Evolutionary conservation across 768 basidiomycete genomes (phyloP).

Genomic region (Astraeus odoratus): DNA sequence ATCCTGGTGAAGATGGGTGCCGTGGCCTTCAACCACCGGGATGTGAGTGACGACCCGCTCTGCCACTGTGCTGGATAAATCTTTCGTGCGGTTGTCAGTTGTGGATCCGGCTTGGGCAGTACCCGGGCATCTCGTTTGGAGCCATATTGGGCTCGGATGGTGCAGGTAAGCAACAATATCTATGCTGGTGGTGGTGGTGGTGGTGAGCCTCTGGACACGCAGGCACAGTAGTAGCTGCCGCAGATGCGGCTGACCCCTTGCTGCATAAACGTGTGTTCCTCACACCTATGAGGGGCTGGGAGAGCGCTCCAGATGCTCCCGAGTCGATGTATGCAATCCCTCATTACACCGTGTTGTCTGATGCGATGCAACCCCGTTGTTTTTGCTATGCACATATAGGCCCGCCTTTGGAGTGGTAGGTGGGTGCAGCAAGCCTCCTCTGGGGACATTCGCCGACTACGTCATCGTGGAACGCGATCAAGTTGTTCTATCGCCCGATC

Average conservation of each 20-base stretch:
- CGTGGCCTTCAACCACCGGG: conserved; percentile 72
- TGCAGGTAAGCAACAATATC: conserved; percentile 42
- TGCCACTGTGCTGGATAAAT: not conserved
- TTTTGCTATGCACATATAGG: not conserved
- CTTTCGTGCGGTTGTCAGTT: conserved; percentile 35
- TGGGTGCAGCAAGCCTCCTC: conserved; percentile 39
- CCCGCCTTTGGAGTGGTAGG: conserved; percentile 64
- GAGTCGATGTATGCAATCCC: conserved; percentile 55
- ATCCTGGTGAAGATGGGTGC: conserved; percentile 63
- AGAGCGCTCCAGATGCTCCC: conserved; percentile 53
- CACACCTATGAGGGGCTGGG: conserved; percentile 75
- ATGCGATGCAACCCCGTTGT: not conserved
- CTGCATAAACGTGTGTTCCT: conserved; percentile 65
- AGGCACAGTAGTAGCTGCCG: conserved; percentile 62
- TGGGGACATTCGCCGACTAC: conserved; percentile 76
- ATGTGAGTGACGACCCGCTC: conserved; percentile 34
- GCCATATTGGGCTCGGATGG: conserved; percentile 66
- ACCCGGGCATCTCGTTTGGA: conserved; percentile 56
- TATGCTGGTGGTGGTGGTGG: not conserved
- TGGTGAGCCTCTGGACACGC: not conserved
- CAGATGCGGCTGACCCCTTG: conserved; percentile 46
- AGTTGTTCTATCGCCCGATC: conserved; percentile 56
- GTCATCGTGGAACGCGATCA: conserved; percentile 66
- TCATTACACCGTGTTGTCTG: not conserved
- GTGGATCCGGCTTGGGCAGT: conserved; percentile 66